Base-by-base conservation (phyloP, 108 stramenopile genomes). In the Chaetoceros muelleri region DNA sequence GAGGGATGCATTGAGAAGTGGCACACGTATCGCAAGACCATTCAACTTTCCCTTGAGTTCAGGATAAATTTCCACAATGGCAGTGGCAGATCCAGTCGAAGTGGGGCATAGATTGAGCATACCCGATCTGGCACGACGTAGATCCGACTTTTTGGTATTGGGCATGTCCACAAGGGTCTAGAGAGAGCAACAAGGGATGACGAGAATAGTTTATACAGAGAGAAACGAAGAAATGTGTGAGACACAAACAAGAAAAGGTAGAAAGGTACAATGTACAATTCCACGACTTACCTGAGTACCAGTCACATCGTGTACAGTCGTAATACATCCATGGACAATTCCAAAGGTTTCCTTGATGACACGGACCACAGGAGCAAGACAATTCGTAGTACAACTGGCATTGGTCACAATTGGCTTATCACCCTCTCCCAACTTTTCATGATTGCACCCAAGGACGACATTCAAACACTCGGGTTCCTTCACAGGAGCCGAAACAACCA, bases 371-470 rank as follows among this genome's bases (percentile, higher is more conserved):
- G 91, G 93, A 30, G 85, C 90, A 48, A 97, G 67, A 56, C 94
- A 97, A 69, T 97, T 97, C 56, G 96, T 97, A 7, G 96, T 97
- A 63, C 96, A 97, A 44, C 85, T 87, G 19, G 96, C 96, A 49
- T 93, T 94, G 0, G 94, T 95, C 49, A 94, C 87, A 26, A 96
- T 53, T 29, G 55, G 76, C 44, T 70, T 67, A 17, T 93, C 90
- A 10, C 34, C 34, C 20, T 78, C 77, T 54, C 53, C 72, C 30
- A 92, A 48, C 22, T 71, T 55, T 17, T 77, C 27, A 61, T 96
- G 84, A 66, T 96, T 96, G 87, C 89, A 91, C 24, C 96, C 96
- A 61, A 96, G 64, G 18, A 96, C 96, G 24, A 96, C 90, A 63
- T 94, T 96, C 21, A 95, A 69, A 22, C 85, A 84, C 17, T 81